Base-by-base conservation (phyloP, 306 rosid genomes). In the Dryas drummondii region DNA sequence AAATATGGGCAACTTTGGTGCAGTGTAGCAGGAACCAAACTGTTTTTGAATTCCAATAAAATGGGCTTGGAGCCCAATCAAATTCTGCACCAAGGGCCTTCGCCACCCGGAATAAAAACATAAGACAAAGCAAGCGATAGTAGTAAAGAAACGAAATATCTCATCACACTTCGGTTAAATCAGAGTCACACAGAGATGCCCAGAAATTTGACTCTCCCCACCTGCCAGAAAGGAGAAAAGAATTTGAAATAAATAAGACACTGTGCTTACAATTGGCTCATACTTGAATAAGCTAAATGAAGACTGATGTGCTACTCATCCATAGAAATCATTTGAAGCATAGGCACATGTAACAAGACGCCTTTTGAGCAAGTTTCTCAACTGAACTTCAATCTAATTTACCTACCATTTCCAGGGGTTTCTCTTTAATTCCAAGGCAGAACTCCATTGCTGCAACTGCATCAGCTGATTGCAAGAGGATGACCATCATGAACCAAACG, bases 381-480 rank as follows among this genome's bases (percentile, higher is more conserved):
- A 57, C 17, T 42, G 12, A 17, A 26, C 3, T 4, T 16, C 22
- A 53, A 78, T 66, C 37, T 73, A 49, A 22, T 37, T n/a, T 62
- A 74, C 72, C 78, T 83, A 90, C 98, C 97, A 87, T 88, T 91
- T 84, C 89, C 97, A 4, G 96, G 89, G 82, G 96, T 87, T 74
- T 91, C 98, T 87, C 97, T 92, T 97, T 97, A 94, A 82, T 90
- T 94, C 98, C 98, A 94, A 71, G 97, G 97, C 41, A 97, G 88
- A 75, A 89, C 97, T 72, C 96, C 96, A 68, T 86, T 46, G 91
- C 96, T 71, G 84, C 88, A 79, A 91, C 98, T 61, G 96, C 93
- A 68, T 91, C 97, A 77, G 92, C 97, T 46, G 76, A 93, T 88
- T 83, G 98, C 94, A 68, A 93, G 98, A 84, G 97, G 97, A 77